Percentiles rank a stretch among this genome's conserved stretches.
Evolutionary conservation across 495 filamentous ascomycete genomes (phyloP).

Genomic region (Podospora pseudoanserina): DNA sequence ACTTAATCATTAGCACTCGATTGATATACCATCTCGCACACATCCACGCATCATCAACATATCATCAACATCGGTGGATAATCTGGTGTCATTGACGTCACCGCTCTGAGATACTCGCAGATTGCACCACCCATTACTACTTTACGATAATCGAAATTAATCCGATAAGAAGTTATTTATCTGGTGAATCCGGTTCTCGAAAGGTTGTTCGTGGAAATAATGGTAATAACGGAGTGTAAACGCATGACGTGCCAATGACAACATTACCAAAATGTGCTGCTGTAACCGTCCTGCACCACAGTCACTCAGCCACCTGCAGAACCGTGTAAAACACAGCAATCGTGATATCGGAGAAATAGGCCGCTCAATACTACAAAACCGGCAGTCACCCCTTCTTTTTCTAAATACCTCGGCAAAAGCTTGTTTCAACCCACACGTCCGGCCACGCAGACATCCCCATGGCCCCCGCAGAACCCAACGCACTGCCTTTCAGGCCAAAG

Average conservation of each 20-base stretch:
- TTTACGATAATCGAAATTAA: not conserved
- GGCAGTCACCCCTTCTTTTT: not conserved
- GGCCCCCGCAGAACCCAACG: constrained; percentile 23
- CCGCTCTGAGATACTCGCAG: not conserved
- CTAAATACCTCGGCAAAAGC: not conserved
- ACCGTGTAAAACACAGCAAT: not conserved
- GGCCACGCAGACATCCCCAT: constrained; percentile 3
- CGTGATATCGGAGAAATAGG: not conserved
- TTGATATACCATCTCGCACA: no score
- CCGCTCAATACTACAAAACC: not conserved
- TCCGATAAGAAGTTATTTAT: not conserved
- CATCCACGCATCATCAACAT: no score
- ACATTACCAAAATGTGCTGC: not conserved
- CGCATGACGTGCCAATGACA: not conserved
- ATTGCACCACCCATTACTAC: not conserved
- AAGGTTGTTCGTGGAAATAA: not conserved
- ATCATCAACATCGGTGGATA: not conserved
- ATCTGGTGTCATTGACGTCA: not conserved
- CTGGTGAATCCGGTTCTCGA: not conserved
- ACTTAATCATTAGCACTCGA: no score
- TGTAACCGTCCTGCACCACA: not conserved
- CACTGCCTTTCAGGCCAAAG: constrained; percentile 20
- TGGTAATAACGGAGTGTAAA: not conserved
- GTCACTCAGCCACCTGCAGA: no score
- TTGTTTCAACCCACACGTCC: not conserved